Conservation (phyloP, 2,329 filamentous ascomycete genomes). For the Geosmithia putterillii region DNA sequence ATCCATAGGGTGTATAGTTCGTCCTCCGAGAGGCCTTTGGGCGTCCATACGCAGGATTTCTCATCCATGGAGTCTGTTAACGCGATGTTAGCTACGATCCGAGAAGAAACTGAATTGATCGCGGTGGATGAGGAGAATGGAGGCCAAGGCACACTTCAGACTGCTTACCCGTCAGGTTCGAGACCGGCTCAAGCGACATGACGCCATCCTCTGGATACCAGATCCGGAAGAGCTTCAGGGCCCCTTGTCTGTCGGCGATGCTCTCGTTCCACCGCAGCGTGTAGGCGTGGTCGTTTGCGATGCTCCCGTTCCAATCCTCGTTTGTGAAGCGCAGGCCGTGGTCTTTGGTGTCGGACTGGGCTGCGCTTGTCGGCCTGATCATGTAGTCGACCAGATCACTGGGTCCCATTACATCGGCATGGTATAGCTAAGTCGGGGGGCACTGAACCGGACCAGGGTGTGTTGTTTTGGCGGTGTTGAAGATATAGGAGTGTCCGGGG, state of each 20-base stretch:
- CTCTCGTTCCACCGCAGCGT: constrained; percentile 17
- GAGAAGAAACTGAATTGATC: no score
- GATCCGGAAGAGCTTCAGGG: constrained; percentile 16
- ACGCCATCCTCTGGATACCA: constrained; percentile 16
- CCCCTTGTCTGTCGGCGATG: constrained; percentile 7
- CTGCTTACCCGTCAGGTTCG: constrained; percentile 16
- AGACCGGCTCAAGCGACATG: constrained; percentile 13
- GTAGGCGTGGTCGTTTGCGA: constrained; percentile 15
- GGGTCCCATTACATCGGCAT: not conserved
- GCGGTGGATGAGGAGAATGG: no score
- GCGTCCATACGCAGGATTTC: constrained; percentile 15
- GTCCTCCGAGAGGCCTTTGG: constrained; percentile 11
- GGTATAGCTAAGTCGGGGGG: not conserved
- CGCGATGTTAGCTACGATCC: no score
- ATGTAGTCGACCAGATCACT: not conserved
- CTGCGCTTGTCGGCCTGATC: not conserved
- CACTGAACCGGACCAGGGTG: no score
- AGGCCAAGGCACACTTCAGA: no score
- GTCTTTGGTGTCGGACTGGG: constrained; percentile 3
- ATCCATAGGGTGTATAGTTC: constrained; percentile 17
- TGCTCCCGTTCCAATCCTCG: constrained; percentile 19
- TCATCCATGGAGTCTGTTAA: constrained; percentile 11
- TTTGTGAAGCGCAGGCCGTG: constrained; percentile 18
- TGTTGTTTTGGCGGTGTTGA: no score
- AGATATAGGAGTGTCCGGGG: no score